phyloP scores from a whole-genome alignment of 805 yeast genomes.

The Saturnispora bothae region DNA sequence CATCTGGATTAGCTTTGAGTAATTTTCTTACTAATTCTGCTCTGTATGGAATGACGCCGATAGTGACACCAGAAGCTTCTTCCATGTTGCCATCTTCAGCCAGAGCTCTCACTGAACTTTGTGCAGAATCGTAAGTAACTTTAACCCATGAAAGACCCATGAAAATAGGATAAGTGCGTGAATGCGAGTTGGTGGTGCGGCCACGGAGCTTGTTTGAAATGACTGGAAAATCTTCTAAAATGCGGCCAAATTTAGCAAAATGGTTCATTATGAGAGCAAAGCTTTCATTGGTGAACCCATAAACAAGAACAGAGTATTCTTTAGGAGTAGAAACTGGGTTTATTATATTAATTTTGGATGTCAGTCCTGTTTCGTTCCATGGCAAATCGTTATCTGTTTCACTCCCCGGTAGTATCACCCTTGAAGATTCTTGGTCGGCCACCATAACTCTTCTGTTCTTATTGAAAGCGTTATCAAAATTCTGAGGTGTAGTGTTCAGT shows the following conservation, averaged over 20 bases:
- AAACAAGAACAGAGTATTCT: slow-evolving; percentile 68
- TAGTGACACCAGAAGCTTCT: slow-evolving; percentile 39
- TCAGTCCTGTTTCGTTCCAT: slow-evolving; percentile 21
- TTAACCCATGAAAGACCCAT: slow-evolving; percentile 90
- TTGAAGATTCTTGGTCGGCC: too few relatives aligned
- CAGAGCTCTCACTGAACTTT: slow-evolving; percentile 73
- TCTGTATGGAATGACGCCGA: slow-evolving; percentile 64
- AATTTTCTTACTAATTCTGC: slow-evolving; percentile 52
- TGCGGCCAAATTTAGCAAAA: slow-evolving; percentile 12
- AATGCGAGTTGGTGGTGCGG: slow-evolving; percentile 2
- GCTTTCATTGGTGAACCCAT: slow-evolving; percentile 18
- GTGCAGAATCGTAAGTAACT: slow-evolving; percentile 65
- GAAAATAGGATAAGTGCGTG: slow-evolving; percentile 50
- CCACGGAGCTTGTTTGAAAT: background rate
- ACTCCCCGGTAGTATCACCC: too few relatives aligned
- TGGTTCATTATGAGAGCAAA: slow-evolving; percentile 5
- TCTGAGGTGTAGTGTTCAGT: too few relatives aligned
- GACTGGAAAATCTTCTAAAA: slow-evolving; percentile 11
- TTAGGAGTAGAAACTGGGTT: background rate
- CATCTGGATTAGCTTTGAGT: slow-evolving; percentile 25
- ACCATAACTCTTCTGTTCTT: too few relatives aligned
- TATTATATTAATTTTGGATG: slow-evolving; percentile 29
- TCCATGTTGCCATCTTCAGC: slow-evolving; percentile 70
- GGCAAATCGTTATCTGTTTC: too few relatives aligned
- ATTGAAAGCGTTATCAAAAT: too few relatives aligned